phyloP scores from a whole-genome alignment of 495 filamentous ascomycete genomes.

The Sordaria brevicollis region DNA sequence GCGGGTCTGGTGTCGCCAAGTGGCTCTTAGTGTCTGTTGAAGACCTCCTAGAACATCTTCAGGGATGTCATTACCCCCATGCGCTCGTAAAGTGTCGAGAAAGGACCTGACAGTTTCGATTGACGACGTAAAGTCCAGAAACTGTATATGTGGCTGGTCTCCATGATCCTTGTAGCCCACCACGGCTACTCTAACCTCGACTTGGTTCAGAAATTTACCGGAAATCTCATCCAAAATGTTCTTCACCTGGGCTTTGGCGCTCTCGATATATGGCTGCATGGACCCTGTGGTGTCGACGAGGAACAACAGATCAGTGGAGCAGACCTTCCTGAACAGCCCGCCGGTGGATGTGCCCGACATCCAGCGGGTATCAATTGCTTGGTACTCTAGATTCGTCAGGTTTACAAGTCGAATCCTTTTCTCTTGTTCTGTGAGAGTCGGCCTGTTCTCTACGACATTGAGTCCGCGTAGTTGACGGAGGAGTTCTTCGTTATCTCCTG shows the following conservation, averaged over 20 bases:
- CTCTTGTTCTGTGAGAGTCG: no score
- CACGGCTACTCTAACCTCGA: slow-evolving; percentile 31
- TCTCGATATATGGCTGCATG: slow-evolving; percentile 22
- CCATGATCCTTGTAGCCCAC: slow-evolving; percentile 29
- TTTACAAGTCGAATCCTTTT: no score
- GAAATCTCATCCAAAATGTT: slow-evolving; percentile 26
- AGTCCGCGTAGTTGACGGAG: no score
- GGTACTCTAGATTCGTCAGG: neutral
- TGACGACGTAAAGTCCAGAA: slow-evolving; percentile 25
- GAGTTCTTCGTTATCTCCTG: no score
- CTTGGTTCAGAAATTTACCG: slow-evolving; percentile 24
- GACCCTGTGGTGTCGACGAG: slow-evolving; percentile 30
- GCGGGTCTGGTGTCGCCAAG: slow-evolving; percentile 25
- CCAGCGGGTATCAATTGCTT: neutral
- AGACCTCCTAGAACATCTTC: slow-evolving; percentile 28
- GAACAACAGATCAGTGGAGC: slow-evolving; percentile 29
- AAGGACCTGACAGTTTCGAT: slow-evolving; percentile 13
- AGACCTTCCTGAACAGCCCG: slow-evolving; percentile 22
- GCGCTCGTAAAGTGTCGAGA: slow-evolving; percentile 10
- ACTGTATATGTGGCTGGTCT: slow-evolving; percentile 20
- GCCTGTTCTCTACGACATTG: no score
- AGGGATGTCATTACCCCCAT: slow-evolving; percentile 18
- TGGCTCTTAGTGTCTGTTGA: slow-evolving; percentile 13
- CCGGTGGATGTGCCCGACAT: neutral
- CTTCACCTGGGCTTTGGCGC: slow-evolving; percentile 25